Evolutionary conservation across 169 alveolate genomes (phyloP), one percentile per base, ranked within the genome.

Genomic region (Besnoitia besnoiti): DNA sequence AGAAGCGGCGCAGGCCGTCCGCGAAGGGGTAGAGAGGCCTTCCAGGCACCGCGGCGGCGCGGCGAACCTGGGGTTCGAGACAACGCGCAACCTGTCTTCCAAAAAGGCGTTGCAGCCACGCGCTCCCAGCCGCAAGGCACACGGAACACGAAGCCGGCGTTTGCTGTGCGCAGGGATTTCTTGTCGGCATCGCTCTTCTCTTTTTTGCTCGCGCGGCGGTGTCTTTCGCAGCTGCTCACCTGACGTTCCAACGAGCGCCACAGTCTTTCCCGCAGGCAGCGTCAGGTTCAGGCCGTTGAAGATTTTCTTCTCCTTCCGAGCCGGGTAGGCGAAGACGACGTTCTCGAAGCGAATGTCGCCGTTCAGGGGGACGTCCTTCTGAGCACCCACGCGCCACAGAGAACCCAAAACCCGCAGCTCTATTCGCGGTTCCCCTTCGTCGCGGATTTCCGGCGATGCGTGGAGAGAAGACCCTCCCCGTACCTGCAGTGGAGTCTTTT

Each of bases 311-410:
- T 51, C 85, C 27, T 37, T 85, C 2, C 93, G 75, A 33, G 93
- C 39, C 0, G 93, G 93, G 67, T 90, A 90, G 61, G 90, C 5
- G 33, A 90, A 90, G 55, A 39, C n/a, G 37, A 88, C 92, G 87
- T 67, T 10, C 5, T 88, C 85, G 75, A 88, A 88, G 37, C 30
- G 75, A 16, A 88, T 61, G 47, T 88, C 92, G 33, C 77, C 79
- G 35, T 85, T 24, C 24, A 85, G 55, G 8, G 79, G 21, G 16
- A 85, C 90, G 51, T 85, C 77, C n/a, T n/a, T 85, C 51, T 85
- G 80, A 37, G 24, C 4, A 16, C 67, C n/a, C 67, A 16, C 33
- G 30, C 4, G 24, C 12, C 12, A 3, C 12, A 16, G 12, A 5
- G 67, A 55, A 55, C 4, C 14, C 24, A 19, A 16, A 55, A 3